Base-by-base conservation (phyloP, 2,329 filamentous ascomycete species). In the Stagonosporopsis rhizophila region DNA sequence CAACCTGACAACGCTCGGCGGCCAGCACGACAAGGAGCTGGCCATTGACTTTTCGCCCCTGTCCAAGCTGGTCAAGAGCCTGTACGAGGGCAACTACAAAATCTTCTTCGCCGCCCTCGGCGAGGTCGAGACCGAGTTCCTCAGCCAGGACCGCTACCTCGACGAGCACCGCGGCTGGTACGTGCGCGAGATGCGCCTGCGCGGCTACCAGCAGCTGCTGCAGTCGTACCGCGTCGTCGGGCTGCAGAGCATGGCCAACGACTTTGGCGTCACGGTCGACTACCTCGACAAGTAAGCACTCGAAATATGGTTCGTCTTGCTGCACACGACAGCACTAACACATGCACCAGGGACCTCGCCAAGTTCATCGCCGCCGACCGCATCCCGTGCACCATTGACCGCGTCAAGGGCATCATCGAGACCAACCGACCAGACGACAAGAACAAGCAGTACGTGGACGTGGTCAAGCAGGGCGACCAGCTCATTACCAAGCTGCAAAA, bases 361-460 rank as follows among this genome's bases (percentile, higher is more conserved):
- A 95, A 92, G 72, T 99, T 99, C 80, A 98, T 99, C 72, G 95
- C 95, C 15, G 92, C 88, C 62, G 92, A 94, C 74, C 89, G 94
- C 68, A 94, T 99, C 72, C 89, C 93, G 48, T 98, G 95, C 83
- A 98, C 93, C 22, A 98, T 99, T 69, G 95, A 99, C 79, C 91
- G 95, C 51, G 95, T 99, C 63, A 91, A 93, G 57, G 95, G 94
- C 65, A 90, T 98, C 67, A 98, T 99, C 70, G 95, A 98, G 84
- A 99, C 95, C 40, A 97, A 97, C 81, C 86, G 95, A 51, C 93
- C 94, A 8, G 95, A 98, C 75, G 93, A 96, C 81, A 99, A 99
- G 88, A 98, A 98, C 84, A 97, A 96, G 85, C 95, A 99, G 81
- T 99, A 99, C 79, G 90, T 93, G 69, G 95, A 99, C 70, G 92